Conservation (phyloP, 2,329 filamentous ascomycete genomes). For the Cordyceps cateniannulata region DNA sequence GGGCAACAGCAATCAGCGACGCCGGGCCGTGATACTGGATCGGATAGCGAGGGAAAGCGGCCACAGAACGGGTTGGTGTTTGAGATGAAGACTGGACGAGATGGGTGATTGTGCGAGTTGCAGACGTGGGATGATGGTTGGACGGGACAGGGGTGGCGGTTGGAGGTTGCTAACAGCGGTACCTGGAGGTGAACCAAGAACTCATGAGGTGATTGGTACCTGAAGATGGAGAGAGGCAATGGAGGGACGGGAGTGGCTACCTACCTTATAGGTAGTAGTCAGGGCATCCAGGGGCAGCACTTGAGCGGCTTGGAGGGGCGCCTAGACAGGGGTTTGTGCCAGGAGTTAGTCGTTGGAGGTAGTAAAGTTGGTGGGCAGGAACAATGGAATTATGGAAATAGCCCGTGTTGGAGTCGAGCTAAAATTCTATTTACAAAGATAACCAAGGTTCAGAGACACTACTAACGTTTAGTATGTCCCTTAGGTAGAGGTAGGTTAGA, state of each 20-base stretch:
- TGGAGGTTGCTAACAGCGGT: conserved; percentile 1
- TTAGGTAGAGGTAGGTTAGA: too few relatives aligned
- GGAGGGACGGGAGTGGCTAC: not conserved
- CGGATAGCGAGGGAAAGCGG: not conserved
- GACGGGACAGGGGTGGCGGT: not conserved
- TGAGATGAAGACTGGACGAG: not conserved
- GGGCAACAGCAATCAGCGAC: not conserved
- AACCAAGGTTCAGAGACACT: too few relatives aligned
- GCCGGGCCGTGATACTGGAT: conserved; percentile 6
- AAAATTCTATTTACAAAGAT: too few relatives aligned
- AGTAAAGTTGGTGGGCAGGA: not conserved
- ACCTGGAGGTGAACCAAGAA: not conserved
- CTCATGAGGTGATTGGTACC: not conserved
- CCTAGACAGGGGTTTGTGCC: not conserved
- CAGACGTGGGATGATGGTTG: not conserved
- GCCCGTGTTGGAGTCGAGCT: not conserved
- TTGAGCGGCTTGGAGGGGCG: not conserved
- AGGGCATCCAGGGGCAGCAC: not conserved
- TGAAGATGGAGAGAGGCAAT: not conserved
- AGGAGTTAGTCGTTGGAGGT: not conserved
- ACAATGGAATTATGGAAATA: not conserved
- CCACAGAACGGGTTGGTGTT: not conserved
- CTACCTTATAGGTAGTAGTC: not conserved
- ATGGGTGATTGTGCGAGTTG: not conserved
- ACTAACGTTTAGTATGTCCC: too few relatives aligned